Evolutionary conservation across 805 yeast genomes (phyloP), one percentile per base, ranked within the genome.

Genomic region (Ascoidea asiatica): DNA sequence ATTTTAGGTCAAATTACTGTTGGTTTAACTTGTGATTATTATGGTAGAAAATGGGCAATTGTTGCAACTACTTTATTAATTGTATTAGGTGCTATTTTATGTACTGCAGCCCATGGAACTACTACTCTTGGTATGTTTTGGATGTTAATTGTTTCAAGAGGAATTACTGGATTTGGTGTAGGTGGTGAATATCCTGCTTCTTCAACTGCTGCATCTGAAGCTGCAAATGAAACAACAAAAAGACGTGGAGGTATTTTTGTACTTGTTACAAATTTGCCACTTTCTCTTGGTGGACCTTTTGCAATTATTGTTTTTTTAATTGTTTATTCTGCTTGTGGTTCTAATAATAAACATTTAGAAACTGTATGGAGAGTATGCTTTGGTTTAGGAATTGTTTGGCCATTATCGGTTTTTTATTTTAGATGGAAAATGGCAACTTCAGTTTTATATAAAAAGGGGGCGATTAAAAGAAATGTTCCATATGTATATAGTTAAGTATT

Each of bases 141-240:
- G 87, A 79, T 77, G 85, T 63, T 82, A 54, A 73, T 77, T 40
- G 76, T 82, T n/a, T 66, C 75, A 48, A 69, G 90, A 58, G 90
- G 90, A 53, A 69, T 80, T 7, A 75, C 81, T 41, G 94, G 92
- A 40, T 75, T 81, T 50, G 92, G 92, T 49, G 73, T 81, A 46
- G 88, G 88, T 49, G 86, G 86, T 35, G 88, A 81, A 56, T 81
- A 81, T 55, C 81, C 83, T 8, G 78, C 83, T 1, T 75, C 80
- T 19, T 75, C 85, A 0, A 75, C 79, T 2, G 66, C 81, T 18
- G 82, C 86, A 2, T 73, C 77, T 40, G 88, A 81, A 55, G 81
- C 88, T 21, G 83, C 86, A 8, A 80, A 81, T 56, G 87, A 81
- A 53, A 52, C 66, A 33, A 69, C 77, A 5, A 73, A 66, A 53